Percentiles rank a stretch among this genome's conserved stretches.
phyloP scores from a whole-genome alignment of 441 rosid species.

The Mallotus repandus region DNA sequence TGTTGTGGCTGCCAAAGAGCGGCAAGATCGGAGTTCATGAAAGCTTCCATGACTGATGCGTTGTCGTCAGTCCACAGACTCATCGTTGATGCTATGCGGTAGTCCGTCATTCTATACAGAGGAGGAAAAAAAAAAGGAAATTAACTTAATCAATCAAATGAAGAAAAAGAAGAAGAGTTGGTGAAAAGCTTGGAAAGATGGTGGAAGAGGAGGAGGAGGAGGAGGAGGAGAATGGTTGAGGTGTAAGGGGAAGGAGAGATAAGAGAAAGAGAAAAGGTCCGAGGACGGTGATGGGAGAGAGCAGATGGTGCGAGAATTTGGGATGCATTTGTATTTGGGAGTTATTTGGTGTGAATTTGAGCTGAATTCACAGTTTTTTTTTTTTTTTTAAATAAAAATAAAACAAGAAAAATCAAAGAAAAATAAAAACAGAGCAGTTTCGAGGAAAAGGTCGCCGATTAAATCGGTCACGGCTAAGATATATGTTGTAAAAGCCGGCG shows the following conservation, averaged over 20 bases:
- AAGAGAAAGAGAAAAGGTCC: not conserved
- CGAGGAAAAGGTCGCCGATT: slow-evolving; percentile 33
- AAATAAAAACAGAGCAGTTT: slow-evolving; percentile 13
- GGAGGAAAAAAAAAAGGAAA: not conserved
- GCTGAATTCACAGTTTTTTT: slow-evolving; percentile 27
- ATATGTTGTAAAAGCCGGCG: slow-evolving; percentile 15
- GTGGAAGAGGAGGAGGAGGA: not conserved
- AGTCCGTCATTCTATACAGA: slow-evolving; percentile 49
- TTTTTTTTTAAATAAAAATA: not conserved
- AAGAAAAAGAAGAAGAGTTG: not conserved
- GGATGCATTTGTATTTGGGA: slow-evolving; percentile 36
- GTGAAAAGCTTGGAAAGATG: not conserved
- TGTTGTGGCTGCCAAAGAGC: slow-evolving; percentile 64
- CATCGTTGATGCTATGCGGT: slow-evolving; percentile 50
- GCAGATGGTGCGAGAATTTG: slow-evolving; percentile 11
- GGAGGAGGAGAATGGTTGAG: not conserved
- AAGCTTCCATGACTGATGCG: slow-evolving; percentile 89
- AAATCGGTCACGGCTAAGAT: slow-evolving; percentile 24
- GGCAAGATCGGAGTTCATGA: slow-evolving; percentile 71
- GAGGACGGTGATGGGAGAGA: not conserved
- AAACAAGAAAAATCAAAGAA: too few relatives aligned
- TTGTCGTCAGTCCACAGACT: slow-evolving; percentile 85
- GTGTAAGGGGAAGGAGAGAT: too few relatives aligned
- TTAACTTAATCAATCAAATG: not conserved
- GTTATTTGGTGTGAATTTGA: slow-evolving; percentile 46